Conservation (phyloP, 139 green algal species). For the Closterium sp. region DNA sequence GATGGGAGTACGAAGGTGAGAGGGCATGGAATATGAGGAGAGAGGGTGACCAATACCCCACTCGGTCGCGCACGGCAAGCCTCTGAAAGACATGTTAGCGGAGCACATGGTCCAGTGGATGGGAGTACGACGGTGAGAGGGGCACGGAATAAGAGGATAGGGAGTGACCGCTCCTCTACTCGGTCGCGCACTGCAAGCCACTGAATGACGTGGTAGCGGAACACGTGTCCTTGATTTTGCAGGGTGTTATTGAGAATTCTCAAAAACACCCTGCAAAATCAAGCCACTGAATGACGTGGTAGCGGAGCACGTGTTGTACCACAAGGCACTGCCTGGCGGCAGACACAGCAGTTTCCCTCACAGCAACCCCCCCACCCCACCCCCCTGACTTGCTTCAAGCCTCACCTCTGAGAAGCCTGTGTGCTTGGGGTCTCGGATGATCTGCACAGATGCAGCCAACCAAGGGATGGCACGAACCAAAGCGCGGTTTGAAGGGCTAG, state of each 20-base stretch:
- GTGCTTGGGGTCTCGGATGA: not conserved
- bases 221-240: no score
- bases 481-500: no score
- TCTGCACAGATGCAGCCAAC: not conserved
- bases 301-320: not conserved
- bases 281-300: not conserved
- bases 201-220: not conserved
- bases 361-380: not conserved
- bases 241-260: no score
- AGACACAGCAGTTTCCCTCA: no score
- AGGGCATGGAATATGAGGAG: no score
- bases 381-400: not conserved
- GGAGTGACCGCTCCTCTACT: not conserved
- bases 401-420: not conserved
- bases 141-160: no score
- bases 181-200: not conserved
- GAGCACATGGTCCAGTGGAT: not conserved
- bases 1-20: no score
- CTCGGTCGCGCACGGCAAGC: no score
- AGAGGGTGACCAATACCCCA: not conserved
- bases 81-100: not conserved
- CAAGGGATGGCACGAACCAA: no score
- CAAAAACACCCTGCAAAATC: no score
- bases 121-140: no score
- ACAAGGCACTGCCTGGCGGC: no score